These are phyloP conservation scores for Arthrobotrys sphaeroides DNA, from an alignment of 2,329 filamentous ascomycete species.

Conservation along the genomic window DNA sequence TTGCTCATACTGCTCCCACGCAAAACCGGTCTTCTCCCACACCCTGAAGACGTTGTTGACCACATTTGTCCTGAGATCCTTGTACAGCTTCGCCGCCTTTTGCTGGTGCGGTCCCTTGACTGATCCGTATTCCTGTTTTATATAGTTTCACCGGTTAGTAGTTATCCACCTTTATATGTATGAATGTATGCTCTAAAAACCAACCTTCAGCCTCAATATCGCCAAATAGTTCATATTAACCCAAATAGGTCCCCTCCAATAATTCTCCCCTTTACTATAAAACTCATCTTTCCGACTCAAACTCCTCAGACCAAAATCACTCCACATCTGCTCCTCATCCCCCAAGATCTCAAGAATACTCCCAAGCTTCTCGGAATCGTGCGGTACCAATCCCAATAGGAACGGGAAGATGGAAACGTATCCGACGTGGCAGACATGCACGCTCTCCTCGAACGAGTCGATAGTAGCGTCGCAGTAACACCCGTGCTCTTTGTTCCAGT, in stretches of 20 bases:
- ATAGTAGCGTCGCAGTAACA: constrained; percentile 95
- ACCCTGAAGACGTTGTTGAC: constrained; percentile 86
- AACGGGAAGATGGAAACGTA: constrained; percentile 96
- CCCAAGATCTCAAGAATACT: constrained; percentile 79
- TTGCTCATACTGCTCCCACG: constrained; percentile 98
- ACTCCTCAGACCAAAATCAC: constrained; percentile 84
- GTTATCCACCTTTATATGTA: constrained; percentile 29
- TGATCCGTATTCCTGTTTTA: constrained; percentile 65
- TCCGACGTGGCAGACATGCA: constrained; percentile 92
- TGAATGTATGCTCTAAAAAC: background rate
- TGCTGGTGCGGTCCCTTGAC: constrained; percentile 72
- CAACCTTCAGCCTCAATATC: constrained; percentile 77
- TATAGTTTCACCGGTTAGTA: too few relatives aligned
- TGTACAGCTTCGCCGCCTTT: constrained; percentile 78
- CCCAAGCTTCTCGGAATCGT: constrained; percentile 77
- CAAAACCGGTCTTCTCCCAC: constrained; percentile 92
- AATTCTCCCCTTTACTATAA: constrained; percentile 93
- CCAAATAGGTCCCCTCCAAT: constrained; percentile 95
- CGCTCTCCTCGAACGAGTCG: constrained; percentile 91
- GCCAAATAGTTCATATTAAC: constrained; percentile 95
- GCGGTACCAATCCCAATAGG: constrained; percentile 74
- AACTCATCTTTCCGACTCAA: constrained; percentile 82
- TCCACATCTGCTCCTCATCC: constrained; percentile 89
- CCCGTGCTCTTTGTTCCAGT: constrained; percentile 83
- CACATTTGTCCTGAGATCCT: constrained; percentile 79